Base-by-base conservation (phyloP, 495 filamentous ascomycete species). In the Astrocystis sublimbata region DNA sequence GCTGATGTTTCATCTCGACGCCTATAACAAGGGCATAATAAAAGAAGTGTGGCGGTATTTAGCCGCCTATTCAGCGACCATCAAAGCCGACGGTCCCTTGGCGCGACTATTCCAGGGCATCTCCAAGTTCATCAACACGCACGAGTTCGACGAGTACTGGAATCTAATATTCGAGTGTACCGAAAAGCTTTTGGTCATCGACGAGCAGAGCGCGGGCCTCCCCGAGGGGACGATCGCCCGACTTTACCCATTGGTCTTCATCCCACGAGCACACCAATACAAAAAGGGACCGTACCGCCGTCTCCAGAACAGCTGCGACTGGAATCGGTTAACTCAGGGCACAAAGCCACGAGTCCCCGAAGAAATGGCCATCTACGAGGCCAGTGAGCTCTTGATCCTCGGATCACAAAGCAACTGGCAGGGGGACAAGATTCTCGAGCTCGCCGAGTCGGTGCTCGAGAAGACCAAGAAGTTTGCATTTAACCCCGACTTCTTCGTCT, bases 61-160 rank as follows among this genome's bases (percentile, higher is more conserved):
- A 38, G 68, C 70, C 12, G 70, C 67, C 17, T 72, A 72, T 52
- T 62, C 70, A 15, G 50, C 61, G 15, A 66, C 67, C 1, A 30
- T 66, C 36, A 58, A 42, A 36, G 43, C 61, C 24, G 63, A 70
- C 0, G 65, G 70, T 4, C 67, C 70, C 7, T 31, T 72, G 17
- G 61, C 63, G 12, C 67, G 70, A 19, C 57, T 72, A 12, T 68
- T 72, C 28, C 67, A 72, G 36, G 70, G 60, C 15, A 62, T 72
- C 30, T 68, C 65, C 41, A 70, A 70, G 45, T 72, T 65, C 36
- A 42, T 72, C 33, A 70, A 61, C 35, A 66, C 70, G 0, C 67
- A 72, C 61, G 70, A 70, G 5, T 72, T 70, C 17, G 70, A 72
- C 30, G 67, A 70, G 42, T 72, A 66, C 45, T 72, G 70, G 70